Evolutionary conservation across 2,329 filamentous ascomycete species (phyloP).

Genomic region (Aspergillus ustus): DNA sequence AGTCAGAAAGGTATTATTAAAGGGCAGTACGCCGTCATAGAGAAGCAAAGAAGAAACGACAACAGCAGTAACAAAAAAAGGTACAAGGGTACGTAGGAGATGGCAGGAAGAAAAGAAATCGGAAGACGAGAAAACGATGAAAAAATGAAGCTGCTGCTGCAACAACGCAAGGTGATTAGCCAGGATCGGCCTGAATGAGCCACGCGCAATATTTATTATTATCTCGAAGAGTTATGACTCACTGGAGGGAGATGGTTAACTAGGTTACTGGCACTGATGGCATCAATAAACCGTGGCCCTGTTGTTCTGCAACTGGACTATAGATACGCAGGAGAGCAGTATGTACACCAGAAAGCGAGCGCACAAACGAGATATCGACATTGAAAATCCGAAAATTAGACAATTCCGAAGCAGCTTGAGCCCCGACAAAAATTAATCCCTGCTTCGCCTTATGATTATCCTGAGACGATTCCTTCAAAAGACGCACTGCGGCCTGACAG

Average conservation of each 20-base stretch:
- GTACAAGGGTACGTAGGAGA: slow-evolving; percentile 3
- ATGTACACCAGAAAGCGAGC: slow-evolving; percentile 8
- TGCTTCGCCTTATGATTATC: slow-evolving; percentile 14
- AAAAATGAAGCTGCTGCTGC: slow-evolving; percentile 12
- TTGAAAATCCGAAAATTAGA: slow-evolving; percentile 8
- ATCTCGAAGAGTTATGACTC: slow-evolving; percentile 11
- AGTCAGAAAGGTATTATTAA: slow-evolving; percentile 9
- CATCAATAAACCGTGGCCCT: neutral
- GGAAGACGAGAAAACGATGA: neutral
- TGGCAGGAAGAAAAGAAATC: slow-evolving; percentile 11
- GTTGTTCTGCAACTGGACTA: neutral
- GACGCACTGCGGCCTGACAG: slow-evolving; percentile 33
- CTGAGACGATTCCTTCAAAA: slow-evolving; percentile 12
- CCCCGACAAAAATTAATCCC: neutral
- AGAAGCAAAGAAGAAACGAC: slow-evolving; percentile 10
- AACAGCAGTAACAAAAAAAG: slow-evolving; percentile 8
- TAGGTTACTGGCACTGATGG: slow-evolving; percentile 5
- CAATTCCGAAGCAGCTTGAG: slow-evolving; percentile 2
- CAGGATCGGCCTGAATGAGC: slow-evolving; percentile 1
- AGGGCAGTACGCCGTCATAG: neutral
- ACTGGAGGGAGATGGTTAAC: slow-evolving; percentile 4
- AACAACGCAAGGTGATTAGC: slow-evolving; percentile 8
- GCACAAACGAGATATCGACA: slow-evolving; percentile 16
- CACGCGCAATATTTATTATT: slow-evolving; percentile 15
- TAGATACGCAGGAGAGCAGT: neutral